These are phyloP conservation scores for Hyparrhenia diplandra DNA, from an alignment of 176 grass and related monocot genomes.

Conservation along the genomic window DNA sequence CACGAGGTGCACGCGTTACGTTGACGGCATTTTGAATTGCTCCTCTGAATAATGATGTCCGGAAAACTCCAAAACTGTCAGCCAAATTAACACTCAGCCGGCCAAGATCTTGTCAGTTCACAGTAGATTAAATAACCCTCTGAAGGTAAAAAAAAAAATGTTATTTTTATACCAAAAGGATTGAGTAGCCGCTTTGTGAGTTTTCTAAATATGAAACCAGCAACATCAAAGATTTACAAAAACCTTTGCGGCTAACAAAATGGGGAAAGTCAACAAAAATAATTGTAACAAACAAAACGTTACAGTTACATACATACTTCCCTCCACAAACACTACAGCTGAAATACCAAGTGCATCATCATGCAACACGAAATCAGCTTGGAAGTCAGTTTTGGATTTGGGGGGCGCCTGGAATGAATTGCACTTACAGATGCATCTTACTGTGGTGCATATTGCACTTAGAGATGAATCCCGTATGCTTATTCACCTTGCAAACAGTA, in stretches of 20 bases:
- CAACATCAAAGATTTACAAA: neutral
- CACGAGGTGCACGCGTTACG: neutral
- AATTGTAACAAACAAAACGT: constrained; percentile 9
- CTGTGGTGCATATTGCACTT: neutral
- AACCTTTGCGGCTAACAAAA: constrained; percentile 16
- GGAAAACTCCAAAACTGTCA: neutral
- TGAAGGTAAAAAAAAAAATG: neutral
- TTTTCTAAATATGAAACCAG: neutral
- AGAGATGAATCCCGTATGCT: neutral
- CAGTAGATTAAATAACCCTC: neutral
- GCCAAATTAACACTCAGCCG: neutral
- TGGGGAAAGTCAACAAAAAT: constrained; percentile 14
- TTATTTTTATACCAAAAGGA: neutral
- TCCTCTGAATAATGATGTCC: neutral
- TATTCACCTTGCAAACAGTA: constrained; percentile 62
- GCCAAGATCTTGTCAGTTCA: neutral
- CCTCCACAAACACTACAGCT: constrained; percentile 2
- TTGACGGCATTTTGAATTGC: neutral
- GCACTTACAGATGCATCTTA: constrained; percentile 8
- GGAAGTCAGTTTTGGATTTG: neutral
- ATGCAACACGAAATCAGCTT: constrained; percentile 2
- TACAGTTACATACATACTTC: constrained; percentile 37
- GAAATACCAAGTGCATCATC: neutral
- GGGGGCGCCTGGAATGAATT: neutral
- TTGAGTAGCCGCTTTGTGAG: neutral